These are phyloP conservation scores for Exophiala sideris DNA, from an alignment of 2,329 filamentous ascomycete genomes.

Conservation along the genomic window DNA sequence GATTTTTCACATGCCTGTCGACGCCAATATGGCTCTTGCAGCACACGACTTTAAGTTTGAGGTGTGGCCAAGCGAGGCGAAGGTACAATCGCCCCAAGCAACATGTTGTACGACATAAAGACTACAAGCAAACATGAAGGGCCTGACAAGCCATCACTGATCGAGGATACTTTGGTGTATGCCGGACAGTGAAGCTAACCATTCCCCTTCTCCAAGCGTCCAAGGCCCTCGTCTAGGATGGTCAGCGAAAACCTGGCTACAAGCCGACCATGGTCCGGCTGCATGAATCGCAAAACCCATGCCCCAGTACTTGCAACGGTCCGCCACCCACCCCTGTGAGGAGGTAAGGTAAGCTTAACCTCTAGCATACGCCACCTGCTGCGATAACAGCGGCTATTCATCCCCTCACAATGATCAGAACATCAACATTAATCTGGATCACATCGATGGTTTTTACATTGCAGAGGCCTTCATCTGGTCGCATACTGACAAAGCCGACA, in stretches of 20 bases:
- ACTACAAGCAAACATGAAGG: not conserved
- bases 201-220: not conserved
- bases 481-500: slow-evolving; percentile 15
- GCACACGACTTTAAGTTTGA: slow-evolving; percentile 3
- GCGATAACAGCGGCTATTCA: slow-evolving; percentile 23
- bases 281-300: slow-evolving; percentile 3
- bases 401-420: slow-evolving; percentile 12
- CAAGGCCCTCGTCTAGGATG: not conserved
- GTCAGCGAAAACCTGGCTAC: not conserved
- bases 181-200: not conserved
- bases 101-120: not conserved
- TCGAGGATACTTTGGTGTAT: not conserved
- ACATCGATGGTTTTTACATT: slow-evolving; percentile 11
- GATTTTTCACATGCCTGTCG: slow-evolving; percentile 9
- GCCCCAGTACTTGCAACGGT: slow-evolving; percentile 1
- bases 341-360: slow-evolving; percentile 6
- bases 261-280: not conserved
- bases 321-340: slow-evolving; percentile 4
- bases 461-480: slow-evolving; percentile 12
- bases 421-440: slow-evolving; percentile 2
- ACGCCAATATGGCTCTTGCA: not conserved
- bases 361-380: slow-evolving; percentile 19
- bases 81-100: not conserved
- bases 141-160: not conserved
- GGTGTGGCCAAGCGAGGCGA: not conserved